Percentiles rank a stretch among this genome's conserved stretches.
phyloP scores from a whole-genome alignment of 495 filamentous ascomycete species.

The Trichoderma asperelloides region DNA sequence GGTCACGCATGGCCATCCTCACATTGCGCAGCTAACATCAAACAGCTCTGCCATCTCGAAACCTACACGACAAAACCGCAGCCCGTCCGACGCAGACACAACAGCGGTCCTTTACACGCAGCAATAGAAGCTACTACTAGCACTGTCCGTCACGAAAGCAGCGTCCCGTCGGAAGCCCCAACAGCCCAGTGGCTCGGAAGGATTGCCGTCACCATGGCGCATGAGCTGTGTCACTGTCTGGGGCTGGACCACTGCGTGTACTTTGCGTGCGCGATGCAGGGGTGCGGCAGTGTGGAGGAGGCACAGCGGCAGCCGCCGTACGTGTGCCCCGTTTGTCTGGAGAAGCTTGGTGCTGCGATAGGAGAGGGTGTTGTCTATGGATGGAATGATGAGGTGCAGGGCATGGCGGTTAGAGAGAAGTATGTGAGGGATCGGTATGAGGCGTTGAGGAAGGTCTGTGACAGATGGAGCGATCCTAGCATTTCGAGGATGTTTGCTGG shows the following conservation, averaged over 20 bases:
- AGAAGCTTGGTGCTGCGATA: constrained; percentile 37
- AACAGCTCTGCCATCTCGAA: constrained; percentile 19
- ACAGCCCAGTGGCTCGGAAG: constrained; percentile 46
- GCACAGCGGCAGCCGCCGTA: constrained; percentile 60
- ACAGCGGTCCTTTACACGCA: not conserved
- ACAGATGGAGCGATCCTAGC: constrained; percentile 17
- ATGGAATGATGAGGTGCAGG: constrained; percentile 11
- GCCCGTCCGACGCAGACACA: not conserved
- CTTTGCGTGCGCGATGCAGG: constrained; percentile 64
- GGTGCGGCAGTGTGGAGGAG: constrained; percentile 49
- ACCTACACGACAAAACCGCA: not conserved
- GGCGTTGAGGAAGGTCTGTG: constrained; percentile 37
- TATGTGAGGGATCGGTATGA: constrained; percentile 31
- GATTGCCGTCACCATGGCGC: constrained; percentile 47
- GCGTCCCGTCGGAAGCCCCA: constrained; percentile 8
- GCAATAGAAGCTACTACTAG: constrained; percentile 14
- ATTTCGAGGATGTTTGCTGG: constrained; percentile 33
- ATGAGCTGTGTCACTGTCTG: constrained; percentile 62
- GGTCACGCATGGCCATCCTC: constrained; percentile 55
- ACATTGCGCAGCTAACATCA: constrained; percentile 47
- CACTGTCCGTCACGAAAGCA: constrained; percentile 14
- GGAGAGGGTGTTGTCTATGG: not conserved
- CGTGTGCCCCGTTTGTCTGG: constrained; percentile 53
- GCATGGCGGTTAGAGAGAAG: constrained; percentile 11
- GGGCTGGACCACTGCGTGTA: constrained; percentile 58